phyloP scores from a whole-genome alignment of 164 flowering plant genomes.

The Magnolia kwangsiensis region DNA sequence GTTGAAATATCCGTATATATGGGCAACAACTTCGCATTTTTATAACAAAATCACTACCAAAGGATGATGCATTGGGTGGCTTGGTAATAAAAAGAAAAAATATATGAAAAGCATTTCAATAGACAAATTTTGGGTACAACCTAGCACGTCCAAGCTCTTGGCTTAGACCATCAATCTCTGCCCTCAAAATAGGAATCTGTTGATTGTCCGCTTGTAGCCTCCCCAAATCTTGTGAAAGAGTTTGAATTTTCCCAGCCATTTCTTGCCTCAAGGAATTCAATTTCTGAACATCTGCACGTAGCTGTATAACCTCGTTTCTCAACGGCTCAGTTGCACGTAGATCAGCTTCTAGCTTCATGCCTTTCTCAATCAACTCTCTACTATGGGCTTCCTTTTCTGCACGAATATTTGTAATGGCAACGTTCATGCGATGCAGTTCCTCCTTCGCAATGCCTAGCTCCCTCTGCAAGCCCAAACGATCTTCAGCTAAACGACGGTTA shows the following conservation, averaged over 20 bases:
- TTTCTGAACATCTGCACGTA: constrained; percentile 52
- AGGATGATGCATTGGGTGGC: neutral
- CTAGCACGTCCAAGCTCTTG: constrained; percentile 59
- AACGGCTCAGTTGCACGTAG: constrained; percentile 54
- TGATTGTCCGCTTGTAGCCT: constrained; percentile 50
- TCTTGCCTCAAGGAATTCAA: constrained; percentile 45
- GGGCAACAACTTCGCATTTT: neutral
- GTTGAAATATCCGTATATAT: neutral
- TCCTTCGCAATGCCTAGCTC: constrained; percentile 53
- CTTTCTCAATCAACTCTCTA: constrained; percentile 59
- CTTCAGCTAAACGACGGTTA: constrained; percentile 51
- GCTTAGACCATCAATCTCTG: constrained; percentile 45
- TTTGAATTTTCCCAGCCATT: constrained; percentile 47
- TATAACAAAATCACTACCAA: neutral
- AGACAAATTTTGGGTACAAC: constrained; percentile 26
- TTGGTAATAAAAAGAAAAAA: neutral
- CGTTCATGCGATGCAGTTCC: constrained; percentile 47
- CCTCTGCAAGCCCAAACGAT: constrained; percentile 44
- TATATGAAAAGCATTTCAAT: neutral
- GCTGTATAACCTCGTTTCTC: constrained; percentile 45
- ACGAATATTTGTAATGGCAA: constrained; percentile 41
- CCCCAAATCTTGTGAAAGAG: constrained; percentile 39
- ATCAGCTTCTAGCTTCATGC: constrained; percentile 62
- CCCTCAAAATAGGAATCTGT: constrained; percentile 42
- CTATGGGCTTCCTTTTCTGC: constrained; percentile 49